phyloP scores from a whole-genome alignment of 2,329 filamentous ascomycete species.

The Aschersonia sp. region DNA sequence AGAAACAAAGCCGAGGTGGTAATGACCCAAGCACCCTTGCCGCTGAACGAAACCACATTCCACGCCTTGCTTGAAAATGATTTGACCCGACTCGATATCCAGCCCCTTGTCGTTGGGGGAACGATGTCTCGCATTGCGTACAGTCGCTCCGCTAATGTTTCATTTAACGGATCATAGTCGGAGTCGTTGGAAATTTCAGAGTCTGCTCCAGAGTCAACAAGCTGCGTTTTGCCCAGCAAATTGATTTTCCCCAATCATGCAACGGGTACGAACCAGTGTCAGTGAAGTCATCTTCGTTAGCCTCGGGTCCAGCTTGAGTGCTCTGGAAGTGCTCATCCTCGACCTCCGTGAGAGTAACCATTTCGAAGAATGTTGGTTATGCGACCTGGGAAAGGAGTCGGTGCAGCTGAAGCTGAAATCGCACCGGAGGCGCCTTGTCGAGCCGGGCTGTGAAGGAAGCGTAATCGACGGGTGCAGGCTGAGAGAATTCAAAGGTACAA shows the following conservation, averaged over 20 bases:
- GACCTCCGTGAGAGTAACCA: slow-evolving; percentile 96
- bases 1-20: slow-evolving; percentile 80
- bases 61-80: slow-evolving; percentile 35
- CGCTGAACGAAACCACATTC: slow-evolving; percentile 53
- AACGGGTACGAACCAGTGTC: slow-evolving; percentile 57
- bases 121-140: slow-evolving; percentile 63
- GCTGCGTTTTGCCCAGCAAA: no score
- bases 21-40: slow-evolving; percentile 82
- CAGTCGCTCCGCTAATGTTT: slow-evolving; percentile 53
- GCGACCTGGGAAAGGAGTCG: no score
- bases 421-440: no score
- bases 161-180: slow-evolving; percentile 45
- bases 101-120: slow-evolving; percentile 55
- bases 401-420: no score
- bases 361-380: slow-evolving; percentile 28
- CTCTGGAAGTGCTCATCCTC: slow-evolving; percentile 87
- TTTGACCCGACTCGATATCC: slow-evolving; percentile 45
- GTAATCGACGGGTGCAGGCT: no score
- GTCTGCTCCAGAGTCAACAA: slow-evolving; percentile 30
- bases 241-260: no score
- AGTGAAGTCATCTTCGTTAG: slow-evolving; percentile 85
- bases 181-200: slow-evolving; percentile 75
- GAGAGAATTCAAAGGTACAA: no score
- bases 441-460: no score
- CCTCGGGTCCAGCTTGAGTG: slow-evolving; percentile 53